Base-by-base conservation (phyloP, 179 eudicot genomes). In the Silene noctiflora region DNA sequence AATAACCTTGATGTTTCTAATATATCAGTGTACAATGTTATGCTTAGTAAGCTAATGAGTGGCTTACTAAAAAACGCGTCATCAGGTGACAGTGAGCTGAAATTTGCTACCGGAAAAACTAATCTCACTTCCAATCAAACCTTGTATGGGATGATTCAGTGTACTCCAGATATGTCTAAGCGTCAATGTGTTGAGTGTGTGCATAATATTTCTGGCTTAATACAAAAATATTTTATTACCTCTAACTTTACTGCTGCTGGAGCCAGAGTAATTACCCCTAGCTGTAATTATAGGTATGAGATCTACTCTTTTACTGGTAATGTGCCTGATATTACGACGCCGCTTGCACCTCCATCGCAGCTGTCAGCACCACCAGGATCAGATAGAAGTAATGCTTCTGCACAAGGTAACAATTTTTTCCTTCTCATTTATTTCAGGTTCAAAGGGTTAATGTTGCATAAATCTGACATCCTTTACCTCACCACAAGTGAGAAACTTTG, bases 141-240 rank as follows among this genome's bases (percentile, higher is more conserved):
- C 0, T 17, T 88, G 25, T 87, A 84, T 24, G 87, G 70, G 7
- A 80, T 76, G 29, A 84, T 75, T 24, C 89, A 90, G 82, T 90
- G 93, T 74, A 85, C 73, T 21, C 91, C 89, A 0, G 87, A 86
- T 59, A 24, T 88, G 22, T 60, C 84, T 0, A 22, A 13, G 29
- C 1, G 12, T 10, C 77, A 76, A 55, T 89, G 93, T 77, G 5
- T n/a, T 4, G 13, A 9, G 0, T 75, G 82, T 69, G 65, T 69
- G 3, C 71, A 22, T n/a, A 0, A 27, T 10, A 29, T 69, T 1
- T 17, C 75, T 22, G 14, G 16, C 12, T 10, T 35, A 8, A 72
- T 67, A 44, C 21, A 31, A 4, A 17, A 1, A 2, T 1, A 9
- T 29, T 69, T 76, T 46, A 24, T 69, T 29, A 76, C 55, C 1